Conservation (phyloP, 805 yeast genomes). For the Candida piceae region DNA sequence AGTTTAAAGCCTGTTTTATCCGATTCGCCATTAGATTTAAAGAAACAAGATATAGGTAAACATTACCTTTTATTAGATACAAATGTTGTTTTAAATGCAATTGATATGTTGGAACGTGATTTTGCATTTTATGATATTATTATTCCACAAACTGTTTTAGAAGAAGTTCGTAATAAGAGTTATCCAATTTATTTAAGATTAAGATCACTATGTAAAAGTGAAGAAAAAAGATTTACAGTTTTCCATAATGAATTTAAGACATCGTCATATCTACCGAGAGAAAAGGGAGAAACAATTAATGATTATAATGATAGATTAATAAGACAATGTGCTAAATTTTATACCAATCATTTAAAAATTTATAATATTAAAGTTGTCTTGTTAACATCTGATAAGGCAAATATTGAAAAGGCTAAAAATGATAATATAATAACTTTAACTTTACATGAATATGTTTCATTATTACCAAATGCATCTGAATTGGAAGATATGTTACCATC, state of each 20-base stretch:
- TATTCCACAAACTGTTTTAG: slow-evolving; percentile 91
- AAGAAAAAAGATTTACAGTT: slow-evolving; percentile 78
- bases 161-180: slow-evolving; percentile 85
- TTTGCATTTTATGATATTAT: slow-evolving; percentile 82
- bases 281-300: slow-evolving; percentile 65
- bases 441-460: slow-evolving; percentile 63
- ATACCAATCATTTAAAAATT: slow-evolving; percentile 52
- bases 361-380: slow-evolving; percentile 44
- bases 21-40: slow-evolving; percentile 47
- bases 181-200: slow-evolving; percentile 84
- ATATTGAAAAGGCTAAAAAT: slow-evolving; percentile 48
- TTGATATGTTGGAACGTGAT: slow-evolving; percentile 78
- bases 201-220: slow-evolving; percentile 67
- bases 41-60: slow-evolving; percentile 41
- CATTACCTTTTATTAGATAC: slow-evolving; percentile 88
- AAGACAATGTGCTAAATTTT: slow-evolving; percentile 70
- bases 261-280: slow-evolving; percentile 61
- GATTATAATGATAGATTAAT: slow-evolving; percentile 93
- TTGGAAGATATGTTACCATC: slow-evolving; percentile 75
- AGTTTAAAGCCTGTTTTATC: slow-evolving; percentile 64
- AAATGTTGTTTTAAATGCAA: slow-evolving; percentile 80
- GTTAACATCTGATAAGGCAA: slow-evolving; percentile 74
- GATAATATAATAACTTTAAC: slow-evolving; percentile 54
- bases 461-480: slow-evolving; percentile 66
- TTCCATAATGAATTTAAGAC: slow-evolving; percentile 89